Base-by-base conservation (phyloP, 2,329 filamentous ascomycete species). In the Alternaria postmessia region DNA sequence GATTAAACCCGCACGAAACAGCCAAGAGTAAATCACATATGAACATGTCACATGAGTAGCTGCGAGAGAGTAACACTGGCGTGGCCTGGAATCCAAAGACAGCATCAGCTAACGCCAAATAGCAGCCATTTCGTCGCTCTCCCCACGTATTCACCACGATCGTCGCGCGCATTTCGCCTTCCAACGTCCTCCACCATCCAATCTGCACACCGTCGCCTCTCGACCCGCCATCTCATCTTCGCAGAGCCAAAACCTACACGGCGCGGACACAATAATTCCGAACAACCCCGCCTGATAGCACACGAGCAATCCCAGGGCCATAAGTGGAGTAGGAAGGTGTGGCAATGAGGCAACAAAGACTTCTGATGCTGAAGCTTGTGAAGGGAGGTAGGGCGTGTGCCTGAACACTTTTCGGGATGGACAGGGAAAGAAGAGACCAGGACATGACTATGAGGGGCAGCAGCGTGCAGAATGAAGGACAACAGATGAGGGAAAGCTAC, bases 391-490 rank as follows among this genome's bases (percentile, higher is more conserved):
- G 44, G 63, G 53, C 42, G 61, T 59, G 63, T 53, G 9, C 51
- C 65, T 66, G 65, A 67, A 59, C 65, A 56, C 65, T 65, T 64
- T 66, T 68, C 63, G 41, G 57, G 20, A 32, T 47, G 8, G 18
- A 32, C 20, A 34, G 16, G 36, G 38, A 42, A 30, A 46, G 20
- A 32, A 41, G 47, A 38, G 59, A 54, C 54, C 54, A 49, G 54
- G 41, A 65, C 54, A 53, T 65, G n/a, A 16, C 58, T 63, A 22
- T 65, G 59, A 65, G 57, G 18, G 12, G 36, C 24, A 46, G 34
- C 38, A 43, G 11, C 16, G 12, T 38, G n/a, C 36, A 36, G 32
- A 30, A 18, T 48, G 9, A 46, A 26, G 16, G 44, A 42, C 2
- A 24, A 30, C 18, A 12, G 18, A 46, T 4, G n/a, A 14, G 22